Evolutionary conservation across 768 basidiomycete genomes (phyloP).

Genomic region (Trichaptum fuscoviolaceum): DNA sequence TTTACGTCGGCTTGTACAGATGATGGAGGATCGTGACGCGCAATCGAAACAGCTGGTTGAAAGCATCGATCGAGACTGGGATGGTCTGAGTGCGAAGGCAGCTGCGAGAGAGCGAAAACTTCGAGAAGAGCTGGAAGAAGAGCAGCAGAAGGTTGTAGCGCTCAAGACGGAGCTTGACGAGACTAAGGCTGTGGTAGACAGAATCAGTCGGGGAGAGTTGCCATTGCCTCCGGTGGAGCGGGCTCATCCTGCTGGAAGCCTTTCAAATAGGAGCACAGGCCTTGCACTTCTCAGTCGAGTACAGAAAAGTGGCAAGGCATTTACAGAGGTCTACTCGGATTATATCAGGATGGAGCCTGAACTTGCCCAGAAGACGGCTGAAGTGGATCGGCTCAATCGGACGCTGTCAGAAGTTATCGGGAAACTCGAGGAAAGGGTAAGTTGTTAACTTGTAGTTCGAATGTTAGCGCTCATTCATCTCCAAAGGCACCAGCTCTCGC

Average conservation of each 20-base stretch:
- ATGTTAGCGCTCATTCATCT: slow-evolving; percentile 4
- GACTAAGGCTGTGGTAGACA: slow-evolving; percentile 11
- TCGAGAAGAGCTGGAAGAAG: slow-evolving; percentile 68
- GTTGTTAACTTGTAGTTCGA: slow-evolving; percentile 19
- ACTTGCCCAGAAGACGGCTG: slow-evolving; percentile 67
- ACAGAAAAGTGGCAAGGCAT: slow-evolving; percentile 81
- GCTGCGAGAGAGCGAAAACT: slow-evolving; percentile 63
- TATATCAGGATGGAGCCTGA: slow-evolving; percentile 85
- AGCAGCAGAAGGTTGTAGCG: slow-evolving; percentile 67
- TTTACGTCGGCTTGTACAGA: slow-evolving; percentile 66
- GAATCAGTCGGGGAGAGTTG: slow-evolving; percentile 68
- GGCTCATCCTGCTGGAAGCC: slow-evolving; percentile 44
- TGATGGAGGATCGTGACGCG: slow-evolving; percentile 86
- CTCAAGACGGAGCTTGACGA: slow-evolving; percentile 63
- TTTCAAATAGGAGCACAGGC: slow-evolving; percentile 78
- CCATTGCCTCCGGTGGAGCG: slow-evolving; percentile 37
- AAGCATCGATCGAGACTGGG: slow-evolving; percentile 78
- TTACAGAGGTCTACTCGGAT: slow-evolving; percentile 92
- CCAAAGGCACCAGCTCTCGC: slow-evolving; percentile 81
- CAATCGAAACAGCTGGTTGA: slow-evolving; percentile 82
- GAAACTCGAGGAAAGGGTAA: slow-evolving; percentile 87
- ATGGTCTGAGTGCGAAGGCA: slow-evolving; percentile 61
- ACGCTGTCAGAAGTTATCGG: slow-evolving; percentile 74
- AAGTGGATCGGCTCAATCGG: slow-evolving; percentile 81
- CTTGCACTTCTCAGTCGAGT: slow-evolving; percentile 79